Evolutionary conservation across 768 basidiomycete species (phyloP), one percentile per base, ranked within the genome.

Genomic region (Auricularia sp.): DNA sequence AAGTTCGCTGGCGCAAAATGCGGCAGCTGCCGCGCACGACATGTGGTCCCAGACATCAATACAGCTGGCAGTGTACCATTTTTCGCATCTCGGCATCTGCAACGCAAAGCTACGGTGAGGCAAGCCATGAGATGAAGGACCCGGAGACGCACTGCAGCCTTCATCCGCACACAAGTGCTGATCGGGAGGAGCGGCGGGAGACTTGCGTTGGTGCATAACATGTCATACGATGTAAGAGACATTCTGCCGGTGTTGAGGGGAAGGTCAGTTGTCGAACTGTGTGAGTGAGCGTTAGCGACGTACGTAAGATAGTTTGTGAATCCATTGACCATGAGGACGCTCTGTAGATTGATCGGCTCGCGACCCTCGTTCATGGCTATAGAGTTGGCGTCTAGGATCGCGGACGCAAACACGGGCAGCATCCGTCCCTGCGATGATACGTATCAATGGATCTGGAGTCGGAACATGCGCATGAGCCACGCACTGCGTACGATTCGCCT

Each of bases 401-500:
- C 73, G 14, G 81, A 72, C 0, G 81, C 82, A 67, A 80, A 83
- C 7, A 81, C 76, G 5, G 83, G 83, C 8, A 85, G 70, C 67
- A 81, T 83, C 2, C 81, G 77, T 3, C 83, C 83, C 82, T 84
- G 54, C 6, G 35, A 45, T 21, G 18, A 21, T 14, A 35, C 62
- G 35, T 18, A 29, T 64, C 6, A n/a, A n/a, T n/a, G 58, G 10
- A 54, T 29, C 34, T 29, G 16, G 47, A 18, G 29, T 2, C 29
- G 2, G 29, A 29, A 29, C 29, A 29, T 29, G 29, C 29, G 29
- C 29, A 29, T 3, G 29, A 29, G 29, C 29, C 18, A 74, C 78
- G 58, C 67, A 82, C 84, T 13, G 77, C 84, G 47, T 84, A 84
- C 2, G 83, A 84, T 73, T 85, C 80, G 14, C 80, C 85, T 1